Evolutionary conservation across 2,329 filamentous ascomycete species (phyloP).

Genomic region (Colletotrichum tofieldiae): DNA sequence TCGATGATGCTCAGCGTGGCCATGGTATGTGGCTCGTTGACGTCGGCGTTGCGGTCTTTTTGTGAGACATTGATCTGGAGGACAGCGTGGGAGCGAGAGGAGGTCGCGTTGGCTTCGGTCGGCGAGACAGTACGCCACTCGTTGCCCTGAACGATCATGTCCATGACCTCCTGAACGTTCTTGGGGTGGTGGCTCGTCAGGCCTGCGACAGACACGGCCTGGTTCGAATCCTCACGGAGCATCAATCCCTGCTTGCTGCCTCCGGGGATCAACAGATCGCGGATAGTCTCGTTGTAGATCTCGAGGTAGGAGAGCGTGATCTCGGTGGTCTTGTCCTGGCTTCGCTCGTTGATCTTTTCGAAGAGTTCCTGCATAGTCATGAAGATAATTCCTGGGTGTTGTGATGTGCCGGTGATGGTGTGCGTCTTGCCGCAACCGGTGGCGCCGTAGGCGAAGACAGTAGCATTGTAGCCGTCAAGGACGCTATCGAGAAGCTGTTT

Average conservation of each 20-base stretch:
- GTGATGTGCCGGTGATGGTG: constrained; percentile 92
- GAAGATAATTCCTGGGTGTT: constrained; percentile 98
- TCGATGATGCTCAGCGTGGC: constrained; percentile 99
- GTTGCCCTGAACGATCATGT: constrained; percentile 97
- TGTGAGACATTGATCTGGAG: constrained; percentile 97
- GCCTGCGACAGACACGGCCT: constrained; percentile 91
- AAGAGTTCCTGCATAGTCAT: constrained; percentile 99
- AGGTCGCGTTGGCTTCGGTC: constrained; percentile 97
- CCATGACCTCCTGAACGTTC: constrained; percentile 97
- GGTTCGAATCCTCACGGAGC: constrained; percentile 94
- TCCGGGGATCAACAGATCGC: constrained; percentile 90
- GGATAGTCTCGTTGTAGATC: constrained; percentile 99
- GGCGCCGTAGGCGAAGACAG: constrained; percentile 97
- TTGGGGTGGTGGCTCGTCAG: constrained; percentile 92
- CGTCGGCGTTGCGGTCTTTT: constrained; percentile 91
- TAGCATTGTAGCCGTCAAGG: constrained; percentile 97
- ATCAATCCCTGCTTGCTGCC: constrained; percentile 88
- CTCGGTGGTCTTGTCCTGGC: constrained; percentile 90
- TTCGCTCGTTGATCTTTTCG: constrained; percentile 91
- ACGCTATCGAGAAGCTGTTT: constrained; percentile 93
- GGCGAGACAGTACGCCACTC: constrained; percentile 96
- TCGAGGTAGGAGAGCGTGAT: constrained; percentile 95
- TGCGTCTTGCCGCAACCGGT: constrained; percentile 99
- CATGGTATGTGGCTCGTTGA: constrained; percentile 98
- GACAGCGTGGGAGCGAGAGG: constrained; percentile 96